phyloP scores from a whole-genome alignment of 331 rosid species.

The Erythrophleum ivorense region DNA sequence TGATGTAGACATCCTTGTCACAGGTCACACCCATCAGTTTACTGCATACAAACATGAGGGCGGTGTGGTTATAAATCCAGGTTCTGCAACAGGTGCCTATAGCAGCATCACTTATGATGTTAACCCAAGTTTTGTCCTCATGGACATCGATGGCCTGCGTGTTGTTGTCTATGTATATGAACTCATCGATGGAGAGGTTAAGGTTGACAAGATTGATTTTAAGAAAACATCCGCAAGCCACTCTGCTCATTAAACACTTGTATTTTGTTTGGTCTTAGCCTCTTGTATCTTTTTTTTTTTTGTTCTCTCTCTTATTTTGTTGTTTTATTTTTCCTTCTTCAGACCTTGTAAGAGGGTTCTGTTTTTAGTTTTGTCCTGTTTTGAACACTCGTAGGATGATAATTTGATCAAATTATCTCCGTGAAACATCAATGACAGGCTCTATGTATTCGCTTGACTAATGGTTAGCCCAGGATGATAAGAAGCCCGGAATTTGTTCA shows the following conservation, averaged over 20 bases:
- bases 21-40: constrained; percentile 97
- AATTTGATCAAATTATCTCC: constrained; percentile 21
- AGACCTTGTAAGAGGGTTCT: constrained; percentile 27
- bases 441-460: not conserved
- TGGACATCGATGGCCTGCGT: constrained; percentile 96
- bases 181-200: constrained; percentile 95
- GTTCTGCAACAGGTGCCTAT: constrained; percentile 94
- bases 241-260: constrained; percentile 57
- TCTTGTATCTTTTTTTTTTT: not conserved
- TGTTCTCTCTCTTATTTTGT: not conserved
- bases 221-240: constrained; percentile 86
- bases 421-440: constrained; percentile 24
- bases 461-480: constrained; percentile 3
- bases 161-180: constrained; percentile 97
- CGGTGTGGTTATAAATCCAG: constrained; percentile 96
- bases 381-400: constrained; percentile 22
- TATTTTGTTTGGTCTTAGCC: constrained; percentile 5
- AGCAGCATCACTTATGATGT: constrained; percentile 96
- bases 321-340: constrained; percentile 21
- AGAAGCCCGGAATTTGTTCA: not conserved
- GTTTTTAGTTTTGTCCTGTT: constrained; percentile 29
- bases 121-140: constrained; percentile 95
- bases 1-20: constrained; percentile 97
- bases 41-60: constrained; percentile 98
- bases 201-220: constrained; percentile 99